Conservation (phyloP, 257 asterid species). For the Nicotiana noctiflora region DNA sequence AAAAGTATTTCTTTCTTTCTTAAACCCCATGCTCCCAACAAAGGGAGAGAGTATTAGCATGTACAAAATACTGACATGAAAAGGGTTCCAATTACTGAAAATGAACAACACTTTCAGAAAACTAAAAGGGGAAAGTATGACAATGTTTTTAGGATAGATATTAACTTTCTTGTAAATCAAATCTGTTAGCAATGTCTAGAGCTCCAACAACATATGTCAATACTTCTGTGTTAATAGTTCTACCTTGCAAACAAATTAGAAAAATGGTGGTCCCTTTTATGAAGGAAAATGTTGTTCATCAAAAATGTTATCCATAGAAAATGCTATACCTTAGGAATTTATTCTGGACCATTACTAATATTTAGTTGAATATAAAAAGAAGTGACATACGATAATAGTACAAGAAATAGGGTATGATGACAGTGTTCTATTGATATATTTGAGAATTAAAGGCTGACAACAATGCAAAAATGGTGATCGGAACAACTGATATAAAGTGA, state of each 20-base stretch:
- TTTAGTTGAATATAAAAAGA: not conserved
- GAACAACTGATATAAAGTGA: not conserved
- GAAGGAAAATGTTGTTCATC: not conserved
- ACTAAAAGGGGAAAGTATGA: not conserved
- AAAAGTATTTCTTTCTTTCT: not conserved
- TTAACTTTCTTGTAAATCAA: constrained; percentile 1
- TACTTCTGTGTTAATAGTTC: not conserved
- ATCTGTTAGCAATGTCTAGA: not conserved
- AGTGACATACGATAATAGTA: not conserved
- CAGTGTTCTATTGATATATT: not conserved
- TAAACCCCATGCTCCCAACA: not conserved
- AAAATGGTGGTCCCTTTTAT: not conserved
- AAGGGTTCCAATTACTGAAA: not conserved
- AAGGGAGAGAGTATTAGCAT: not conserved
- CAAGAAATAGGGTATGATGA: not conserved
- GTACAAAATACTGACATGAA: not conserved
- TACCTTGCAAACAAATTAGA: not conserved
- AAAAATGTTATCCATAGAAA: not conserved
- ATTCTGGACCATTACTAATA: not conserved
- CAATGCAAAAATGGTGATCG: not conserved
- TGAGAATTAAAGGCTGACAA: not conserved
- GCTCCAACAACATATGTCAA: not conserved
- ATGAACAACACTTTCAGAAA: not conserved
- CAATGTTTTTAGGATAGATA: not conserved
- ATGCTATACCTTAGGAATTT: not conserved